Percentiles rank a stretch among this genome's conserved stretches.
phyloP scores from a whole-genome alignment of 192 early-diverging fungal genomes.

The Physocladia obscura region DNA sequence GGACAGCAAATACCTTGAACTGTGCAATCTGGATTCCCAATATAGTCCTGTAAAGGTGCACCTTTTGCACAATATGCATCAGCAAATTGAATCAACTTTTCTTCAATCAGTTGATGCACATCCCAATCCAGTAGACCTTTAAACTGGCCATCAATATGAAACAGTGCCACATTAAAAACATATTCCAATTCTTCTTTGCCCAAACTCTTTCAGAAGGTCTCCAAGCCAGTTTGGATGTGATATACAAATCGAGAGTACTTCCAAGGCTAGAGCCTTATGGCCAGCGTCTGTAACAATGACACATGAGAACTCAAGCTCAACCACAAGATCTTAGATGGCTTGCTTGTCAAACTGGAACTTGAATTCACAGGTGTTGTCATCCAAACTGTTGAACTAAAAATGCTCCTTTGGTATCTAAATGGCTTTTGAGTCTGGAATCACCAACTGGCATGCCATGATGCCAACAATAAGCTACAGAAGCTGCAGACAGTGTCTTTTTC shows the following conservation, averaged over 20 bases:
- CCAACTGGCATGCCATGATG: no score
- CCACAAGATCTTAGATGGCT: background rate
- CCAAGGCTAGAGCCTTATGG: background rate
- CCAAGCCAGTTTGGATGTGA: background rate
- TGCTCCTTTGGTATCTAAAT: background rate
- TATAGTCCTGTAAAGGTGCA: no score
- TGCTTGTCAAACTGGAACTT: background rate
- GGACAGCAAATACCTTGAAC: background rate
- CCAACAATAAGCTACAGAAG: no score
- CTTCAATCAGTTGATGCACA: background rate
- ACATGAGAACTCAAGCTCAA: background rate
- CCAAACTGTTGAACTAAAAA: background rate
- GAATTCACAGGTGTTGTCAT: background rate
- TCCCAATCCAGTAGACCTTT: background rate
- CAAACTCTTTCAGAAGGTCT: background rate
- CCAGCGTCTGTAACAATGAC: background rate
- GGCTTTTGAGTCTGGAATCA: background rate
- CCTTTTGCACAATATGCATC: no score
- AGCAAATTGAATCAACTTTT: background rate
- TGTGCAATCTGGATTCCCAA: background rate
- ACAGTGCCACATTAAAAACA: background rate
- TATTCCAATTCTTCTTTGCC: background rate
- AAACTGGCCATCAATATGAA: background rate
- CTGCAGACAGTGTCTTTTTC: no score
- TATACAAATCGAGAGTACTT: background rate